phyloP scores from a whole-genome alignment of 345 rosid genomes.

The Ceriops tagal region DNA sequence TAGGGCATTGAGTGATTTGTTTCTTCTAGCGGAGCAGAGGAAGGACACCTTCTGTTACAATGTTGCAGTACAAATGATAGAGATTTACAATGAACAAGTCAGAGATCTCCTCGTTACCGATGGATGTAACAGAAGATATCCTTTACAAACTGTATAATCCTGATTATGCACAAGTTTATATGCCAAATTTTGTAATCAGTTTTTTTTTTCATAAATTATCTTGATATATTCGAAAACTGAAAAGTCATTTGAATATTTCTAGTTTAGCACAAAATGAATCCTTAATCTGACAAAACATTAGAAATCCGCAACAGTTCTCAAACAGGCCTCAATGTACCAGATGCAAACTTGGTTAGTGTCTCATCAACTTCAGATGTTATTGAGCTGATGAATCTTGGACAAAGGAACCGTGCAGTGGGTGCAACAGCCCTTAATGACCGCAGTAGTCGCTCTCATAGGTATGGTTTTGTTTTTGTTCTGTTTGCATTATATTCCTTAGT shows the following conservation, averaged over 20 bases:
- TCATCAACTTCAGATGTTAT: conserved; percentile 84
- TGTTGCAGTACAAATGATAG: conserved; percentile 95
- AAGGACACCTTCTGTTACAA: conserved; percentile 66
- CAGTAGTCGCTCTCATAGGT: conserved; percentile 99
- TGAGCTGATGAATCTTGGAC: conserved; percentile 88
- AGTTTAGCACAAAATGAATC: conserved; percentile 9
- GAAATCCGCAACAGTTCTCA: conserved; percentile 92
- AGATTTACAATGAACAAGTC: conserved; percentile 96
- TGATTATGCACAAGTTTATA: neutral
- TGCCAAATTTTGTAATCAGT: neutral
- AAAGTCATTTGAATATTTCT: neutral
- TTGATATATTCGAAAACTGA: neutral
- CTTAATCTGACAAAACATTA: conserved; percentile 64
- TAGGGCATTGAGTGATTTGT: conserved; percentile 86
- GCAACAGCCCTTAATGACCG: conserved; percentile 96
- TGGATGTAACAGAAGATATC: conserved; percentile 97
- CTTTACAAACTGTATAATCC: conserved; percentile 25
- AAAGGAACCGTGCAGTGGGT: conserved; percentile 84
- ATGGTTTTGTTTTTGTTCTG: conserved; percentile 8
- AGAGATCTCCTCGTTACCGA: conserved; percentile 81
- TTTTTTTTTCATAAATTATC: neutral
- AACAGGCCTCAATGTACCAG: conserved; percentile 90
- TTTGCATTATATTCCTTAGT: neutral
- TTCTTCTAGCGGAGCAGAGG: conserved; percentile 82
- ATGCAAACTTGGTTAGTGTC: conserved; percentile 76